phyloP scores from a whole-genome alignment of 805 yeast genomes.

The Starmera amethionina region DNA sequence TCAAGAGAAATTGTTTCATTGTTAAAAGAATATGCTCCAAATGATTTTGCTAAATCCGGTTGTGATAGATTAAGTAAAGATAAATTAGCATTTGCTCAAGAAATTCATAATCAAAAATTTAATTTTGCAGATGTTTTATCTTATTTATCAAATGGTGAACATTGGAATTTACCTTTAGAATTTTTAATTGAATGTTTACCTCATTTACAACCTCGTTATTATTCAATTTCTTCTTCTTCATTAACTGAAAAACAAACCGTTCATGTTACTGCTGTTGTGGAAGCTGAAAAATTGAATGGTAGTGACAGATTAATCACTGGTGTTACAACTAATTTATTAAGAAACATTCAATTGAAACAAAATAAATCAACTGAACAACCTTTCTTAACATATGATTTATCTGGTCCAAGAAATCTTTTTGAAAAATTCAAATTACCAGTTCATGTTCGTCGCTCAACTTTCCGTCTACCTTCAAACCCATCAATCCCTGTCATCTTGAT shows the following conservation, averaged over 20 bases:
- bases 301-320: constrained; percentile 38
- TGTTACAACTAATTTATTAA: constrained; percentile 83
- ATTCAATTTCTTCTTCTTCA: constrained; percentile 90
- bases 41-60: constrained; percentile 35
- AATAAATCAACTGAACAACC: constrained; percentile 36
- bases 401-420: constrained; percentile 70
- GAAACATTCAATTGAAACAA: constrained; percentile 55
- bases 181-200: constrained; percentile 75
- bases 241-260: constrained; percentile 62
- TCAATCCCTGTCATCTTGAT: constrained; percentile 78
- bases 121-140: constrained; percentile 72
- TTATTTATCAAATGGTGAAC: constrained; percentile 46
- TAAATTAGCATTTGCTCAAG: constrained; percentile 56
- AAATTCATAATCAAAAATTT: constrained; percentile 49
- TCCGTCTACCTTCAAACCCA: constrained; percentile 85
- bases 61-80: constrained; percentile 45
- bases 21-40: constrained; percentile 77
- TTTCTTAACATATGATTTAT: constrained; percentile 53
- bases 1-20: constrained; percentile 78
- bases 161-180: constrained; percentile 82
- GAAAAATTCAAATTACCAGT: constrained; percentile 59
- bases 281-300: constrained; percentile 23
- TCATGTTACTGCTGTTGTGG: constrained; percentile 89
- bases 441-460: constrained; percentile 90
- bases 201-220: constrained; percentile 86